A percentile compares a stretch with the other conserved stretches of the same genome.
Evolutionary conservation across 2,329 filamentous ascomycete genomes (phyloP).

Genomic region (Aspergillus proliferans): DNA sequence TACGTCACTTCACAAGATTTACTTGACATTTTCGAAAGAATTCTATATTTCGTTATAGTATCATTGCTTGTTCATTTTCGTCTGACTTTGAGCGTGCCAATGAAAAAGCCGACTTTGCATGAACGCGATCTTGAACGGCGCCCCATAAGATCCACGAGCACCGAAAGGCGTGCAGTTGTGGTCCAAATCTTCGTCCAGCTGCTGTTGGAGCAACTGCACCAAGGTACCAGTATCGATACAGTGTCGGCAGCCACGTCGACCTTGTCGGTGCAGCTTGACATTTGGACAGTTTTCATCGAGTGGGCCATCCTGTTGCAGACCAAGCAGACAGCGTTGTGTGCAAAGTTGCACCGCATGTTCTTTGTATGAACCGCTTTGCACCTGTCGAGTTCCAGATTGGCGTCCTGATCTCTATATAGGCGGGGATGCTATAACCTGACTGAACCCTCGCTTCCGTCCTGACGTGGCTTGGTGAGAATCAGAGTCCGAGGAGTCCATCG

Average conservation of each 20-base stretch:
- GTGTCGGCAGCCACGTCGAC: slow-evolving; percentile 8
- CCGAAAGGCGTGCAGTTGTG: slow-evolving; percentile 19
- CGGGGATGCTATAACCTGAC: not conserved
- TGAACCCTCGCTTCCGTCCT: not conserved
- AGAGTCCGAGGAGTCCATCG: not conserved
- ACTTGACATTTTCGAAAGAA: no score
- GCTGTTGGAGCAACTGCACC: slow-evolving; percentile 15
- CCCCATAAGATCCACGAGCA: slow-evolving; percentile 18
- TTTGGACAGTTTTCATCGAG: slow-evolving; percentile 20
- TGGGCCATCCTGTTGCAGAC: slow-evolving; percentile 15
- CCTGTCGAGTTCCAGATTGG: not conserved
- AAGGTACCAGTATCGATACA: slow-evolving; percentile 11
- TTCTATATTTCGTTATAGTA: no score
- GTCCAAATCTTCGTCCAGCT: slow-evolving; percentile 22
- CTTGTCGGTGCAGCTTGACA: slow-evolving; percentile 12
- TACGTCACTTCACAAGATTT: no score
- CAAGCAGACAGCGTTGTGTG: slow-evolving; percentile 20
- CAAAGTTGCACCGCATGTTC: slow-evolving; percentile 12
- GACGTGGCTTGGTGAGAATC: not conserved
- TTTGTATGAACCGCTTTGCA: not conserved
- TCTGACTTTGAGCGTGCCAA: no score
- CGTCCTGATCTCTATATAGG: not conserved
- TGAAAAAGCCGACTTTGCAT: no score
- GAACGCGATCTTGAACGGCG: slow-evolving; percentile 25
- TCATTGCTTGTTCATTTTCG: no score